Evolutionary conservation across 768 basidiomycete species (phyloP).

Genomic region (Macrolepiota fuliginosa): DNA sequence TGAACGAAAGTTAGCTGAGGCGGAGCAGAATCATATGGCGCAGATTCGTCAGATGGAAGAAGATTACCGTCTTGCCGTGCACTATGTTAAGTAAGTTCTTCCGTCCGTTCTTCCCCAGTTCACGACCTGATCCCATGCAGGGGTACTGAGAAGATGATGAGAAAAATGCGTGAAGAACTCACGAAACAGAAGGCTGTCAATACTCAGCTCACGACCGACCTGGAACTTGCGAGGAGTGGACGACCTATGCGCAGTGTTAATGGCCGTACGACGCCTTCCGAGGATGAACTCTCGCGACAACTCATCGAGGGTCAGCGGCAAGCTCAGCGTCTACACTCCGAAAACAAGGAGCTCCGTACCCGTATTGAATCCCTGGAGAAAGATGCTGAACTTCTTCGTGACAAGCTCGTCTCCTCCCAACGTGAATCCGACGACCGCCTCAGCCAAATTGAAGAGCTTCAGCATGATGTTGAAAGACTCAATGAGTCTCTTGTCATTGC

Average conservation of each 20-base stretch:
- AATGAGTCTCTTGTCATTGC: conserved; percentile 71
- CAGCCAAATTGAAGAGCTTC: conserved; percentile 73
- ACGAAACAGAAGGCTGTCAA: conserved; percentile 87
- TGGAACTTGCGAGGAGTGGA: conserved; percentile 67
- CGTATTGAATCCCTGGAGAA: conserved; percentile 74
- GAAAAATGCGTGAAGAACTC: conserved; percentile 93
- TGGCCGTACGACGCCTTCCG: conserved; percentile 75
- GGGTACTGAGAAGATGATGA: conserved; percentile 97
- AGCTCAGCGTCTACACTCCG: conserved; percentile 62
- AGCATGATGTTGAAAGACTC: conserved; percentile 76
- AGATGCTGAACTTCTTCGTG: conserved; percentile 69
- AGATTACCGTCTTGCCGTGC: conserved; percentile 95
- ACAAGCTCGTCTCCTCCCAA: conserved; percentile 67
- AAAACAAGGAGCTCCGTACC: conserved; percentile 74
- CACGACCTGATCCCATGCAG: conserved; percentile 34
- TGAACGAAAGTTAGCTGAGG: conserved; percentile 79
- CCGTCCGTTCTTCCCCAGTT: background rate
- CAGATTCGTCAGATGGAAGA: conserved; percentile 89
- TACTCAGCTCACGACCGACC: conserved; percentile 76
- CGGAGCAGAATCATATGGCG: conserved; percentile 73
- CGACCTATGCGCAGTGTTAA: conserved; percentile 56
- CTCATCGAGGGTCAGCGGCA: conserved; percentile 79
- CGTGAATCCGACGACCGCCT: conserved; percentile 79
- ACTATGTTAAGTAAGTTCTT: conserved; percentile 86
- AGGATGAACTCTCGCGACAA: conserved; percentile 76